phyloP scores from a whole-genome alignment of 1,284 basidiomycete genomes.

The Leucoagaricus sp. region DNA sequence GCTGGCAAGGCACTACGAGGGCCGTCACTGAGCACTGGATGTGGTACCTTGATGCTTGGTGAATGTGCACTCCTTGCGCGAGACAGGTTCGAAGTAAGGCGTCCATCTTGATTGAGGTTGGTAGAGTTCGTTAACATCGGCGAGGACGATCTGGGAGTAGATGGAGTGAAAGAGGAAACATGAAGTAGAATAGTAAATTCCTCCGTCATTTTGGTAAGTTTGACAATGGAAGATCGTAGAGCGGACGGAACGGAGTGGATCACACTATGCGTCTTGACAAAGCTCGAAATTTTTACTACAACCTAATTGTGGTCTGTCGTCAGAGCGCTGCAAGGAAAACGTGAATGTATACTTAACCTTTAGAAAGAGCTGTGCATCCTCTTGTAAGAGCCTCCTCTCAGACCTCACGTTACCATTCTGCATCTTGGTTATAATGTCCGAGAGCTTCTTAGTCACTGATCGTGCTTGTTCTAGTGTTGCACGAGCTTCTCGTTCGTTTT shows the following conservation, averaged over 20 bases:
- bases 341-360: constrained; percentile 48
- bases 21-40: constrained; percentile 37
- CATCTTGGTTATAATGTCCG: constrained; percentile 51
- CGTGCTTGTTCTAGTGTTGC: constrained; percentile 58
- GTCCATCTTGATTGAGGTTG: constrained; percentile 30
- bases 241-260: constrained; percentile 55
- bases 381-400: constrained; percentile 61
- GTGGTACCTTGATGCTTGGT: constrained; percentile 42
- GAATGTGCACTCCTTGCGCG: constrained; percentile 60
- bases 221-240: constrained; percentile 66
- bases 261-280: constrained; percentile 60
- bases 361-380: constrained; percentile 71
- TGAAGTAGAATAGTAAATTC: constrained; percentile 78
- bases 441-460: constrained; percentile 56
- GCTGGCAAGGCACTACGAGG: constrained; percentile 59
- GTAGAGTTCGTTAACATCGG: constrained; percentile 42
- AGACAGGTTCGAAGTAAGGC: constrained; percentile 52
- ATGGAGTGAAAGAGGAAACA: constrained; percentile 74
- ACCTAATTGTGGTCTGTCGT: constrained; percentile 41
- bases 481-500: constrained; percentile 20
- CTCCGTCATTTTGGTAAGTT: constrained; percentile 75
- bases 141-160: constrained; percentile 56
- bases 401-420: constrained; percentile 47
- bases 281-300: constrained; percentile 67
- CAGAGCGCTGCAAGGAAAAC: background rate